Evolutionary conservation across 495 filamentous ascomycete genomes (phyloP).

Genomic region (Hyaloscypha variabilis): DNA sequence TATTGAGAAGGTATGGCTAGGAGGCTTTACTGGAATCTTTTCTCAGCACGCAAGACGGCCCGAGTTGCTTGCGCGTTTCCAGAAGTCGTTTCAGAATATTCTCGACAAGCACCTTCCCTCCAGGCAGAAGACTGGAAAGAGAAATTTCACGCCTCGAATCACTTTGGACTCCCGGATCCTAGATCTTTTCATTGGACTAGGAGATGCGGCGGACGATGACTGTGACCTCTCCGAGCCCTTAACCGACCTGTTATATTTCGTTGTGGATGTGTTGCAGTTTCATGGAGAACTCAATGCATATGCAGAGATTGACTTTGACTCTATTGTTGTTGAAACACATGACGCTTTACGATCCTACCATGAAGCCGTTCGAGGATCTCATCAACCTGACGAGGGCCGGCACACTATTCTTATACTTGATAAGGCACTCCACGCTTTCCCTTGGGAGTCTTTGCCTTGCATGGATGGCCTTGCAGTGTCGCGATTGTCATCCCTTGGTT

Average conservation of each 20-base stretch:
- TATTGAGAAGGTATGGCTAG: conserved; percentile 92
- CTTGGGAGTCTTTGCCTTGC: conserved; percentile 94
- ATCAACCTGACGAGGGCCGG: conserved; percentile 36
- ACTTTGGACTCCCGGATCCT: conserved; percentile 76
- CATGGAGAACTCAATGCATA: conserved; percentile 95
- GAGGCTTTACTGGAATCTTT: conserved; percentile 90
- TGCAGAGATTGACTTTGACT: conserved; percentile 96
- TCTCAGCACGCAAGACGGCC: conserved; percentile 65
- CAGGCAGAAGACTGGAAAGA: conserved; percentile 63
- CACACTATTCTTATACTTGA: conserved; percentile 95
- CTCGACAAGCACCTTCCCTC: conserved; percentile 88
- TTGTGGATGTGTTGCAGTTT: conserved; percentile 95
- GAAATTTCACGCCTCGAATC: conserved; percentile 47
- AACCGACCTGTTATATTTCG: conserved; percentile 90
- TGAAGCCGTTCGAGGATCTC: conserved; percentile 43
- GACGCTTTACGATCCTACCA: conserved; percentile 84
- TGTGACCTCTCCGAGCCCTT: conserved; percentile 81
- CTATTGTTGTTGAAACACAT: conserved; percentile 79
- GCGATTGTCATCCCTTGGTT: conserved; percentile 80
- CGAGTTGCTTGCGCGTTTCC: conserved; percentile 70
- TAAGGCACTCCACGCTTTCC: conserved; percentile 84
- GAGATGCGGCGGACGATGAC: conserved; percentile 65
- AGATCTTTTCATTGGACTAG: conserved; percentile 85
- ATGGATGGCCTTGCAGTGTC: conserved; percentile 79
- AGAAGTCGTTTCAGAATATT: conserved; percentile 75